Conservation (phyloP, 2,329 filamentous ascomycete genomes). For the Phoma herbarum region DNA sequence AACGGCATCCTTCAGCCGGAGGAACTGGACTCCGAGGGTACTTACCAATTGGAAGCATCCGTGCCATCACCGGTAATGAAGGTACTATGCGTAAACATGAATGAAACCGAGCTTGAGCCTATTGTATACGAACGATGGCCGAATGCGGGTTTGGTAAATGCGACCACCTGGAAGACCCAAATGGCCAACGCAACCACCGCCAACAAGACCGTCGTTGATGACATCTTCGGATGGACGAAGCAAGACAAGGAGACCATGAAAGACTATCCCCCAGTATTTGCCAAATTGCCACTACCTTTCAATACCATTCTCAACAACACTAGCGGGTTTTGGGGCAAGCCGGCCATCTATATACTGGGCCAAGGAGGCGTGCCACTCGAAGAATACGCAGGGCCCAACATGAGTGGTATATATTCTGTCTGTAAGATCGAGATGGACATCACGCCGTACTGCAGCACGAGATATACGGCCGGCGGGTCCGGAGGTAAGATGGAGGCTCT, state of each 20-base stretch:
- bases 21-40: conserved; percentile 68
- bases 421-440: conserved; percentile 72
- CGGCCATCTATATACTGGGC: conserved; percentile 72
- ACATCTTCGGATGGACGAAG: conserved; percentile 73
- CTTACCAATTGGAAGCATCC: conserved; percentile 72
- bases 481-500: conserved; percentile 68
- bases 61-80: conserved; percentile 76
- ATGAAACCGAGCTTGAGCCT: conserved; percentile 65
- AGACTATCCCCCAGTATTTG: conserved; percentile 54
- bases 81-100: conserved; percentile 75
- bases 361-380: conserved; percentile 26
- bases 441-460: conserved; percentile 72
- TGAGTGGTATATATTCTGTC: conserved; percentile 63
- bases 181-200: conserved; percentile 35
- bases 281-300: conserved; percentile 64
- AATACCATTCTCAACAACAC: conserved; percentile 65
- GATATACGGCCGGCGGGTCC: conserved; percentile 54
- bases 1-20: conserved; percentile 76
- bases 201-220: conserved; percentile 66
- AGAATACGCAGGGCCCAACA: conserved; percentile 29
- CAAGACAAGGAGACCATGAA: conserved; percentile 63
- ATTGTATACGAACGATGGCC: conserved; percentile 70
- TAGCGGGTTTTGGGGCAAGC: conserved; percentile 49
- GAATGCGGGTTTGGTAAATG: conserved; percentile 35
- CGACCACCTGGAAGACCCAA: conserved; percentile 32